Conservation (phyloP, 164 flowering plant species). For the Buxus sempervirens region DNA sequence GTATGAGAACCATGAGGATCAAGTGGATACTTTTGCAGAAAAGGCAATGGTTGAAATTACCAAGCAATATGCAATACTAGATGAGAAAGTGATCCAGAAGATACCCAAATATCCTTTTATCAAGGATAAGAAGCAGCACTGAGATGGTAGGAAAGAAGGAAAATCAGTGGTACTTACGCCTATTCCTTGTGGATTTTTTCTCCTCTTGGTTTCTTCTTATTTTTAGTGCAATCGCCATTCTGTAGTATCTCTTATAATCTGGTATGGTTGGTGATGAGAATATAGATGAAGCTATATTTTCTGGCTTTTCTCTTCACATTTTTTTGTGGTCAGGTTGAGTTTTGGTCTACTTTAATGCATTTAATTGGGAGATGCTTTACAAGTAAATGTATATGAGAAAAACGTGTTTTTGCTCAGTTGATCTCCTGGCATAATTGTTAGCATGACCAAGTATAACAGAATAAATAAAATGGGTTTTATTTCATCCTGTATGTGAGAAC, state of each 20-base stretch:
- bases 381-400: too few species aligned
- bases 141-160: neutral
- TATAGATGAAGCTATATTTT: neutral
- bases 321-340: neutral
- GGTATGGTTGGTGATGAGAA: neutral
- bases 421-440: too few species aligned
- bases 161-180: neutral
- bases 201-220: neutral
- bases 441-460: too few species aligned
- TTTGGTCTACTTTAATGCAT: too few species aligned
- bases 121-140: slow-evolving; percentile 19
- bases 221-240: neutral
- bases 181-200: too few species aligned
- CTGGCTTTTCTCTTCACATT: neutral
- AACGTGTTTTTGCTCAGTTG: too few species aligned
- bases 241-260: too few species aligned
- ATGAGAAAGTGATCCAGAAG: slow-evolving; percentile 64
- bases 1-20: slow-evolving; percentile 80
- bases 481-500: too few species aligned
- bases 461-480: too few species aligned
- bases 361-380: too few species aligned
- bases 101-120: slow-evolving; percentile 47
- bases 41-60: slow-evolving; percentile 62
- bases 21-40: slow-evolving; percentile 65
- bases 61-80: slow-evolving; percentile 70